Evolutionary conservation across 768 basidiomycete genomes (phyloP).

Genomic region (Cytidiella melzeri): DNA sequence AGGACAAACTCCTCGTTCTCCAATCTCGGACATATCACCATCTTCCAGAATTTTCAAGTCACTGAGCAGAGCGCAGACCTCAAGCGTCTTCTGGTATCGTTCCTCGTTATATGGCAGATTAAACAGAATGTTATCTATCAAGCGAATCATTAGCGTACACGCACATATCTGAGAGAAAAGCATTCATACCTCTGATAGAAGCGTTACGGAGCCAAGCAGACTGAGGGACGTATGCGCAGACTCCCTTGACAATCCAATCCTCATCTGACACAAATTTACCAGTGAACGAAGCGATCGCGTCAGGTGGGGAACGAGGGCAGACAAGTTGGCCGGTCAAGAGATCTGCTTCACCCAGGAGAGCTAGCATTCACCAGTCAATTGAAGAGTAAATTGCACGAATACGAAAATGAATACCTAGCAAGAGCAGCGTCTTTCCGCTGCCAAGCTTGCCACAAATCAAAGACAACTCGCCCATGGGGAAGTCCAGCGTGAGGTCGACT

Average conservation of each 20-base stretch:
- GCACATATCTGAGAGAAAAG: neutral
- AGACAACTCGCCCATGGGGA: slow-evolving; percentile 74
- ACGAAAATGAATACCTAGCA: slow-evolving; percentile 43
- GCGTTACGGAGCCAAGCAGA: slow-evolving; percentile 73
- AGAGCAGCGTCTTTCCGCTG: slow-evolving; percentile 79
- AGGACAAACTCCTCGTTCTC: slow-evolving; percentile 68
- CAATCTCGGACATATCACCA: slow-evolving; percentile 83
- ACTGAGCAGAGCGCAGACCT: slow-evolving; percentile 66
- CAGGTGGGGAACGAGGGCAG: slow-evolving; percentile 81
- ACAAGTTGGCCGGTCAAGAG: slow-evolving; percentile 72
- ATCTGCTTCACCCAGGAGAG: slow-evolving; percentile 85
- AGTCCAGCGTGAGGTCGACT: slow-evolving; percentile 68
- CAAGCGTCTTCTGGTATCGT: slow-evolving; percentile 72
- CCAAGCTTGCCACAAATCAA: slow-evolving; percentile 88
- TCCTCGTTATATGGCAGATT: slow-evolving; percentile 66
- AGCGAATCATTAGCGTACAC: slow-evolving; percentile 1
- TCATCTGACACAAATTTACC: slow-evolving; percentile 37
- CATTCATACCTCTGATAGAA: slow-evolving; percentile 44
- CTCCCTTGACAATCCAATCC: slow-evolving; percentile 71
- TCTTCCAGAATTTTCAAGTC: slow-evolving; percentile 84
- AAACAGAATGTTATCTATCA: slow-evolving; percentile 70
- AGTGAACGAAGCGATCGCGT: slow-evolving; percentile 60
- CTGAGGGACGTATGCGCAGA: slow-evolving; percentile 87
- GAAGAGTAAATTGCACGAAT: too few species aligned
- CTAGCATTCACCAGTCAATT: slow-evolving; percentile 26